Evolutionary conservation across 345 rosid species (phyloP), one percentile per base, ranked within the genome.

Genomic region (Brassica nigra): DNA sequence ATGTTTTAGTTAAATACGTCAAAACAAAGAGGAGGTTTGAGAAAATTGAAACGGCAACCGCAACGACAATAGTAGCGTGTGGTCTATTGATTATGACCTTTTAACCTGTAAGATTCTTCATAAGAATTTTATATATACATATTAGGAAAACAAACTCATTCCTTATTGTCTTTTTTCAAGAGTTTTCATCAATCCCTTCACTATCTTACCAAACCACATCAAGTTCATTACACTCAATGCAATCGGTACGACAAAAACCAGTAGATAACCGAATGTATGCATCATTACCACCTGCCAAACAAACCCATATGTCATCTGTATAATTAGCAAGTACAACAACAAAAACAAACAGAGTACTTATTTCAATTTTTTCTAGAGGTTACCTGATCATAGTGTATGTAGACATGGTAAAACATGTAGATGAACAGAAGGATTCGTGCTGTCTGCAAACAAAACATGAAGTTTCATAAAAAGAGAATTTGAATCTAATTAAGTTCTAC

Each of bases 141-240:
- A 23, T 27, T 28, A 5, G 0, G 8, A 4, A 0, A 29, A 6
- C 36, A 52, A 31, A 0, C 3, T 12, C 3, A 5, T 61, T 85
- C 88, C 16, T 49, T n/a, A 86, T 71, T 80, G 86, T 80, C 83
- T 86, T 87, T 94, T 90, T 9, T 89, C 80, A 78, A 94, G 76
- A 55, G 93, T 89, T 87, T 89, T 91, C 87, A 78, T 83, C 81
- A 94, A 69, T 59, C 97, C 98, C 87, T 82, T 90, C 15, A 86
- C 65, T 49, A 94, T 94, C 84, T 90, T 94, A 70, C 86, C 81
- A 76, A 94, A 92, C 98, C 97, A 94, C 81, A 89, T 86, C 87
- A 94, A 74, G 87, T 92, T 94, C 98, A 94, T 86, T 52, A 84
- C 68, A 23, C 84, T 90, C 14, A 92, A 74, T 61, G 70, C 82